phyloP scores from a whole-genome alignment of 2,329 filamentous ascomycete genomes.

The Hypoxylon sp. region DNA sequence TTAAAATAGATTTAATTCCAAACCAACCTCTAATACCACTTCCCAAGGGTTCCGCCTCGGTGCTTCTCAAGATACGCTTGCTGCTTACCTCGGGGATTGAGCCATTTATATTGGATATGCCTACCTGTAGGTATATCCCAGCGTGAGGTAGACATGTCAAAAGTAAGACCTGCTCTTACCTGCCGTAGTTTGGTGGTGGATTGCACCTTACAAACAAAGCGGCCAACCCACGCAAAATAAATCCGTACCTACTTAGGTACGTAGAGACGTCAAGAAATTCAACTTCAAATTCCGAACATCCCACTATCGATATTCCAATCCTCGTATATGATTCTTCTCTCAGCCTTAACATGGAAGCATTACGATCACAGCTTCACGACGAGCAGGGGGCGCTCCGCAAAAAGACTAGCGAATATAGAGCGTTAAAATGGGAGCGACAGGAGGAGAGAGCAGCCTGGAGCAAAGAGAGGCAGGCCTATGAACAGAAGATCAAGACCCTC shows the following conservation, averaged over 20 bases:
- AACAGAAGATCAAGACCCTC: background rate
- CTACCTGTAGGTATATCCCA: no score
- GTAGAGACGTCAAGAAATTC: background rate
- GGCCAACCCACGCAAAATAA: slow-evolving; percentile 10
- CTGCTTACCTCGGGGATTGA: no score
- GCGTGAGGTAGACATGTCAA: no score
- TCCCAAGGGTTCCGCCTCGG: no score
- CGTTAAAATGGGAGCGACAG: slow-evolving; percentile 31
- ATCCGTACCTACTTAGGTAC: background rate
- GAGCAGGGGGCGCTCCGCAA: slow-evolving; percentile 40
- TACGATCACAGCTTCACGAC: slow-evolving; percentile 40
- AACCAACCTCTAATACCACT: no score
- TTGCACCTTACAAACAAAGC: background rate
- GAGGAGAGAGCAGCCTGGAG: slow-evolving; percentile 30
- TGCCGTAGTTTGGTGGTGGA: background rate
- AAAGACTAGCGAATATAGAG: slow-evolving; percentile 36
- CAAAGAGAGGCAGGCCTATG: slow-evolving; percentile 17
- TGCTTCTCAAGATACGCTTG: no score
- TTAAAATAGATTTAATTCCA: no score
- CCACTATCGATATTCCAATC: slow-evolving; percentile 1
- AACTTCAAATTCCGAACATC: background rate
- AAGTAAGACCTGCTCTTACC: background rate
- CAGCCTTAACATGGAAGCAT: slow-evolving; percentile 36
- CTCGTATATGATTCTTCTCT: slow-evolving; percentile 1
- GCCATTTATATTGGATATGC: no score